Base-by-base conservation (phyloP, 257 asterid genomes). In the Mitragyna speciosa region DNA sequence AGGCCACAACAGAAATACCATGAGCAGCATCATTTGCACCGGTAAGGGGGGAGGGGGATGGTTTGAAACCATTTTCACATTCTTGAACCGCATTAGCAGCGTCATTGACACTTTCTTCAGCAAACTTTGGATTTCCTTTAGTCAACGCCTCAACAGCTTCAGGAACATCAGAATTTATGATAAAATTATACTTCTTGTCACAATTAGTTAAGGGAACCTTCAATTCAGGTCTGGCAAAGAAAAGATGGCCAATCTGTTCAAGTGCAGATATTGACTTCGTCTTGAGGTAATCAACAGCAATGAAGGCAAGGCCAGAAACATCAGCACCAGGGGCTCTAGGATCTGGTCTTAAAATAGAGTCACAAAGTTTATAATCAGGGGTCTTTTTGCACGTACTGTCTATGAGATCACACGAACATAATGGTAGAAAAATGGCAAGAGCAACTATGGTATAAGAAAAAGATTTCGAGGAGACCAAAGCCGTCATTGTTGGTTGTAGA, bases 121-220 rank as follows among this genome's bases (percentile, higher is more conserved):
- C 85, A 70, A 84, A 84, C 39, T 84, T 81, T 2, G 84, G 85
- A 39, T 78, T 70, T 33, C 83, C 87, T 74, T 84, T 84, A 20
- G 81, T 81, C 63, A 84, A 47, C 12, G 81, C 85, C 51, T 84
- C 87, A 45, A 78, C 61, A 1, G 88, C 88, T 31, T 70, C 84
- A 1, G 77, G 45, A 16, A 78, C 74, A 81, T 75, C 54, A 66
- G 36, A 47, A 5, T 76, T 63, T 59, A 68, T 48, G 41, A 75
- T 80, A 1, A 72, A 82, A 43, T 12, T 31, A 17, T 81, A 76
- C 4, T 70, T 61, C 17, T 10, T 4, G 7, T 7, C 47, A 28
- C 84, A 83, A 11, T 52, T 39, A 10, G 59, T 59, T 17, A 84
- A 69, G 0, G 85, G 83, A 19, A 10, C 47, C 30, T 36, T 61